Percentiles rank a stretch among this genome's conserved stretches.
Conservation (phyloP, 371 early-diverging fungal species). For the Lichtheimia ornata region DNA sequence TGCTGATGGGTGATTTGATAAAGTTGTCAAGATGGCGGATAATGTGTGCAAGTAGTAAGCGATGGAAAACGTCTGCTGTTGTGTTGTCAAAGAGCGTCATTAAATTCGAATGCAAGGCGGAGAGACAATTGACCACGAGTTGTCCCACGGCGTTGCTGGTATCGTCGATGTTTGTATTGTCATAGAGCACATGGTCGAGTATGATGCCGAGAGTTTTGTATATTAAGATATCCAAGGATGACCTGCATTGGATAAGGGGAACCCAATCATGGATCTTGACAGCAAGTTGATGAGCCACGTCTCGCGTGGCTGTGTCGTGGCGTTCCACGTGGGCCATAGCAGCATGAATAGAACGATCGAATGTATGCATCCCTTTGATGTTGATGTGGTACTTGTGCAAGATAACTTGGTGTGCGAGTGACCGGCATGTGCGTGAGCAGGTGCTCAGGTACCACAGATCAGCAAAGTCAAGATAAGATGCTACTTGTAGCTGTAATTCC, state of each 20-base stretch:
- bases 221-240: conserved; percentile 40
- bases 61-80: conserved; percentile 31
- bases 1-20: conserved; percentile 11
- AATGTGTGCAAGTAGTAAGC: conserved; percentile 37
- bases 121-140: conserved; percentile 30
- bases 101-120: conserved; percentile 36
- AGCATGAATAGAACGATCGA: conserved; percentile 27
- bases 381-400: conserved; percentile 42
- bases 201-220: conserved; percentile 45
- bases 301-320: conserved; percentile 23
- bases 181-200: conserved; percentile 42
- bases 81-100: conserved; percentile 38
- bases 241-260: conserved; percentile 36
- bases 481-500: conserved; percentile 31
- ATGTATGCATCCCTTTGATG: conserved; percentile 27
- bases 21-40: conserved; percentile 30
- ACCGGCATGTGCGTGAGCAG: conserved; percentile 27
- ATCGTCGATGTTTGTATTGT: conserved; percentile 7
- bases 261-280: conserved; percentile 43
- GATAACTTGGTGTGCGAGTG: conserved; percentile 32
- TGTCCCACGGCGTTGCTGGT: conserved; percentile 13
- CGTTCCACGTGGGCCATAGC: conserved; percentile 27
- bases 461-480: conserved; percentile 30
- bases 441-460: conserved; percentile 45
- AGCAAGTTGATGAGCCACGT: conserved; percentile 41